These are phyloP conservation scores for Phlyctochytrium arcticum DNA, from an alignment of 192 early-diverging fungal species.

Conservation along the genomic window DNA sequence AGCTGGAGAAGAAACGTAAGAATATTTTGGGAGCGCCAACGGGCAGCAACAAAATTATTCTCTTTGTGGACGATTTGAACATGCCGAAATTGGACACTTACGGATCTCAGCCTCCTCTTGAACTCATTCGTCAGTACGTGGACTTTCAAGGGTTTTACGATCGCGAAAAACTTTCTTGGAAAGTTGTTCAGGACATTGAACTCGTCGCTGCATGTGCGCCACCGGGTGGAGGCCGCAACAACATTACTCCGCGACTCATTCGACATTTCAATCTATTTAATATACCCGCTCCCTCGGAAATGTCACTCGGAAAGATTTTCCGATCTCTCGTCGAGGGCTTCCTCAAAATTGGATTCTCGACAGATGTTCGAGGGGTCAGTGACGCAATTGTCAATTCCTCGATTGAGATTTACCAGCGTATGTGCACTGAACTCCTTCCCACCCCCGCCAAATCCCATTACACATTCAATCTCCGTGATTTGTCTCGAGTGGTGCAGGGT, in stretches of 20 bases:
- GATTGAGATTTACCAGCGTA: slow-evolving; percentile 57
- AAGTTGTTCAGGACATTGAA: slow-evolving; percentile 50
- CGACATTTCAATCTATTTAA: slow-evolving; percentile 59
- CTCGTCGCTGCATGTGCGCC: slow-evolving; percentile 55
- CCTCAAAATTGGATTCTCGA: slow-evolving; percentile 42
- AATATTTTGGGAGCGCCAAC: slow-evolving; percentile 57
- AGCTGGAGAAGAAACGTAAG: slow-evolving; percentile 60
- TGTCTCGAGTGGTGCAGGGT: slow-evolving; percentile 58
- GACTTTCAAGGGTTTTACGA: slow-evolving; percentile 60
- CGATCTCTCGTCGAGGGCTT: slow-evolving; percentile 55
- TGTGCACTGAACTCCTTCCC: slow-evolving; percentile 56
- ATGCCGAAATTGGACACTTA: slow-evolving; percentile 63
- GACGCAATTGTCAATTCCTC: slow-evolving; percentile 54
- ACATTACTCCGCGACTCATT: slow-evolving; percentile 50
- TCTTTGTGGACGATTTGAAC: slow-evolving; percentile 62
- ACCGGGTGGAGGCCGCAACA: slow-evolving; percentile 56
- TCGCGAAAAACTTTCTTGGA: slow-evolving; percentile 56
- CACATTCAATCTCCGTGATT: slow-evolving; percentile 57
- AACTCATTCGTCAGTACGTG: slow-evolving; percentile 52
- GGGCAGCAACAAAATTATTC: slow-evolving; percentile 50
- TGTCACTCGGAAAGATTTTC: slow-evolving; percentile 51
- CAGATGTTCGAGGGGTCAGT: slow-evolving; percentile 40
- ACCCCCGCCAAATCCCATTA: slow-evolving; percentile 62
- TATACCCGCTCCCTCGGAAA: slow-evolving; percentile 50
- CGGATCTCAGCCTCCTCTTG: slow-evolving; percentile 59